Base-by-base conservation (phyloP, 805 yeast genomes). In the Candida khao-thaluensis region DNA sequence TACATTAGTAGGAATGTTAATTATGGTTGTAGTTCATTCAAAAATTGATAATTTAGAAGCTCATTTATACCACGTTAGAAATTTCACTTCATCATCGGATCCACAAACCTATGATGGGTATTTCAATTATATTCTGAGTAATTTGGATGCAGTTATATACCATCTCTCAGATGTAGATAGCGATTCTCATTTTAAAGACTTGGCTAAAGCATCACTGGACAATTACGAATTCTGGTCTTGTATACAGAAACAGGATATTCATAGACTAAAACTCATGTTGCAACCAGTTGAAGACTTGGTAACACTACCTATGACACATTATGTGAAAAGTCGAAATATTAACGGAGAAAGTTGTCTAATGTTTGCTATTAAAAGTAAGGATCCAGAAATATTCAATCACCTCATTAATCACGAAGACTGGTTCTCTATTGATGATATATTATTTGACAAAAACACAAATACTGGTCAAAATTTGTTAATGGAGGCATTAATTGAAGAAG, bases 131-230 rank as follows among this genome's bases (percentile, higher is more conserved):
- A 81, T 89, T 1, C 48, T 88, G 10, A 82, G 95, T 31, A 87
- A 95, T 5, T 66, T 89, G 30, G 95, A 89, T 50, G 95, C 89
- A 0, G 95, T 86, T 0, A 52, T 87, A 7, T 77, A 65, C 40
- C 91, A 83, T 52, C 65, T 88, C 12, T 40, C 47, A 2, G 29
- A 10, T 22, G 24, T 10, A 22, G 18, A 27, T 4, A 16, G 7
- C 12, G 31, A 35, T 7, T 22, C 36, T 6, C 62, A 43, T 17
- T 20, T 35, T 12, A 10, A 30, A 12, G 60, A 60, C 3, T 57
- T 83, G 35, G 51, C 61, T 3, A 42, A 50, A 1, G 53, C 65
- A 8, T 77, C 90, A 0, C 54, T 53, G 2, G 53, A 52, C 1
- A 87, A 86, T 56, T 56, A 57, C 30, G 53, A 55, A n/a, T 62